Conservation (phyloP, 495 filamentous ascomycete genomes). For the Jackrogersella minutella region DNA sequence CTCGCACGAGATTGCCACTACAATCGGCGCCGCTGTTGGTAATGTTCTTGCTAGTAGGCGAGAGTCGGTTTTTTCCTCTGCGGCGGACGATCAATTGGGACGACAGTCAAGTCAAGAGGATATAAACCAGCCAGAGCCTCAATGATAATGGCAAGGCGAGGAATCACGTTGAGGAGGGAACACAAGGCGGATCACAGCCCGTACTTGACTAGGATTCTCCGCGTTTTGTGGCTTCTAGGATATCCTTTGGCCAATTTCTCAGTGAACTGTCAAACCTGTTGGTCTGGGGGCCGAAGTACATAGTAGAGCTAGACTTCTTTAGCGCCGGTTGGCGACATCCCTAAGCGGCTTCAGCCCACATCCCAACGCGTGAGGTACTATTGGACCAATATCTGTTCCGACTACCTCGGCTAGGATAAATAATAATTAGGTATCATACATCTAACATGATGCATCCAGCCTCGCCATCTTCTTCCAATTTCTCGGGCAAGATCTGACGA, state of each 20-base stretch:
- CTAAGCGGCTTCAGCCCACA: background rate
- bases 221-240: conserved; percentile 4
- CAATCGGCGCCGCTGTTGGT: conserved; percentile 53
- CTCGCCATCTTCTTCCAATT: conserved; percentile 6
- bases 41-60: conserved; percentile 55
- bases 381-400: background rate
- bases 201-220: conserved; percentile 8
- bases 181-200: background rate
- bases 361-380: background rate
- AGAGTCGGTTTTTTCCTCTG: conserved; percentile 44
- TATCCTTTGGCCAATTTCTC: background rate
- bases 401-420: conserved; percentile 24
- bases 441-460: background rate
- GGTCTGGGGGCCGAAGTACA: background rate
- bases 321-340: background rate
- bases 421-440: too few species aligned
- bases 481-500: background rate
- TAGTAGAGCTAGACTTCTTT: background rate
- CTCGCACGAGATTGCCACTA: conserved; percentile 52
- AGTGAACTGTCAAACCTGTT: background rate
- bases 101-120: background rate
- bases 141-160: background rate
- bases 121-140: background rate
- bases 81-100: background rate
- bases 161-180: background rate